These are phyloP conservation scores for Tylopilus sp. DNA, from an alignment of 1,284 basidiomycete genomes.

Conservation along the genomic window DNA sequence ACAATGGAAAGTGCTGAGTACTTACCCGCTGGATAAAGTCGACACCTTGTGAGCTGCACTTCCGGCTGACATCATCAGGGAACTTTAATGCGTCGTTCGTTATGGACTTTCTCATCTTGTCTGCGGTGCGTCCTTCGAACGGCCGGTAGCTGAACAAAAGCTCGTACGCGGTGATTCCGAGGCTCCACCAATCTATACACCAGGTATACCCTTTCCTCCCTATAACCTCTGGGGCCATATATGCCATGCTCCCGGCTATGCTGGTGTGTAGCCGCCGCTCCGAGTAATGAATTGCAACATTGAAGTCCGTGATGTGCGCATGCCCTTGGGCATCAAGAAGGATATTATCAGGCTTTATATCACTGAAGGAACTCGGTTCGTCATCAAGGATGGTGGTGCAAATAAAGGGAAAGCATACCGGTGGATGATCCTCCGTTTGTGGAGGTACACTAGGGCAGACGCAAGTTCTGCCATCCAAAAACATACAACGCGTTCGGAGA, in stretches of 20 bases:
- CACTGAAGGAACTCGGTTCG: conserved; percentile 49
- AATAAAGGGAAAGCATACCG: conserved; percentile 52
- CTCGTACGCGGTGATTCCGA: conserved; percentile 88
- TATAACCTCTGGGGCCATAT: conserved; percentile 97
- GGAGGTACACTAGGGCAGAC: conserved; percentile 84
- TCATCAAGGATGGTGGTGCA: conserved; percentile 21
- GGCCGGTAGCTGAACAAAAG: conserved; percentile 85
- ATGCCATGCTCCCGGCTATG: conserved; percentile 96
- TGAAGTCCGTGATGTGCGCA: conserved; percentile 97
- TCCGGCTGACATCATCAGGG: conserved; percentile 50
- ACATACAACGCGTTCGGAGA: conserved; percentile 78
- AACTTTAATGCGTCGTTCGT: conserved; percentile 63
- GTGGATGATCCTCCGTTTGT: conserved; percentile 90
- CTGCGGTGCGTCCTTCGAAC: conserved; percentile 83
- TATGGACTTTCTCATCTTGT: conserved; percentile 82
- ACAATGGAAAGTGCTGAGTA: conserved; percentile 11
- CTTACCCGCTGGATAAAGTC: conserved; percentile 49
- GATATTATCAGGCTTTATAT: conserved; percentile 97
- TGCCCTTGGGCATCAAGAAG: conserved; percentile 90
- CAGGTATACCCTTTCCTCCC: conserved; percentile 77
- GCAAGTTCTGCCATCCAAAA: conserved; percentile 93
- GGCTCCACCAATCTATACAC: conserved; percentile 93
- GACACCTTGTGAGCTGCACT: conserved; percentile 43
- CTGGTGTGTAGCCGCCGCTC: conserved; percentile 82
- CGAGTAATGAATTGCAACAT: conserved; percentile 96